Evolutionary conservation across 1,139 yeast species (phyloP).

Genomic region (Suhomyces ambrosiae): DNA sequence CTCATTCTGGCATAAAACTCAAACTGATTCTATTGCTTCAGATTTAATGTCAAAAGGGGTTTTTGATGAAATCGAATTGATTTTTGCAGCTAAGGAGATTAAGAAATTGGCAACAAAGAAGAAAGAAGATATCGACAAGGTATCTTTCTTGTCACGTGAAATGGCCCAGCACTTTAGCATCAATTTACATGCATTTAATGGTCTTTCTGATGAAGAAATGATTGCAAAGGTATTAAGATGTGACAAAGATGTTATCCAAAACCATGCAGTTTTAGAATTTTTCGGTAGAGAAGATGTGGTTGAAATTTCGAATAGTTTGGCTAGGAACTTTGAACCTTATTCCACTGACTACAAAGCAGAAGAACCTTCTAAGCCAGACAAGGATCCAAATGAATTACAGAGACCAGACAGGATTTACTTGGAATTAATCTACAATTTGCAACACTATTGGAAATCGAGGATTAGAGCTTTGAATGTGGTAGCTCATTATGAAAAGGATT

Average conservation of each 20-base stretch:
- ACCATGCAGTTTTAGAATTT: conserved; percentile 69
- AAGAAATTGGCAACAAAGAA: conserved; percentile 53
- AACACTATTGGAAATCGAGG: conserved; percentile 81
- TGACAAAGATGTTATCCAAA: conserved; percentile 56
- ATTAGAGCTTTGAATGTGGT: conserved; percentile 67
- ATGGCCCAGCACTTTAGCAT: conserved; percentile 79
- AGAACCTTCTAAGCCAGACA: conserved; percentile 56
- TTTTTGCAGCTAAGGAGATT: conserved; percentile 80
- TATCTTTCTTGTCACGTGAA: conserved; percentile 67
- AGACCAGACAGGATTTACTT: conserved; percentile 75
- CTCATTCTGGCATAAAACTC: conserved; percentile 62
- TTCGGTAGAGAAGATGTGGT: conserved; percentile 67
- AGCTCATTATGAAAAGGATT: conserved; percentile 67
- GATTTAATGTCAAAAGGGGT: conserved; percentile 68
- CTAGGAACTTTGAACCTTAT: conserved; percentile 70
- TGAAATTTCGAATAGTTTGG: conserved; percentile 64
- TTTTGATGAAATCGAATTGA: conserved; percentile 71
- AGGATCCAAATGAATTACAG: conserved; percentile 72
- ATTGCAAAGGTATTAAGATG: conserved; percentile 62
- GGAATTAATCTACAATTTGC: conserved; percentile 72
- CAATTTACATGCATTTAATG: conserved; percentile 64
- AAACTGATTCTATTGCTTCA: conserved; percentile 50
- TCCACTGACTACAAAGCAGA: conserved; percentile 49
- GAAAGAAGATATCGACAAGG: conserved; percentile 52
- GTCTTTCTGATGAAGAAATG: conserved; percentile 56